Base-by-base conservation (phyloP, 495 filamentous ascomycete species). In the Penicillium crystallinum region DNA sequence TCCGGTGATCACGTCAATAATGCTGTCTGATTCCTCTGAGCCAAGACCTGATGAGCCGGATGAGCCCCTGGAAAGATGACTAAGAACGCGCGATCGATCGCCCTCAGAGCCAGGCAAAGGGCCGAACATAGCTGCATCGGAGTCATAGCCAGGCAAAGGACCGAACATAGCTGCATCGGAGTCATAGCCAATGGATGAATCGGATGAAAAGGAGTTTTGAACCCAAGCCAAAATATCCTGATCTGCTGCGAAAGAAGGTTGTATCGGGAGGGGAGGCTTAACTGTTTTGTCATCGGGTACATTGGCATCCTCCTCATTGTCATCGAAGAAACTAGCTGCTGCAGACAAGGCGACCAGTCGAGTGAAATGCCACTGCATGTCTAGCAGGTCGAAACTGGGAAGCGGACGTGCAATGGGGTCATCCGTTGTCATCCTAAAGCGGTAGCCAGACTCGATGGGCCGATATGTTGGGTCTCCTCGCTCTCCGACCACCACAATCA, bases 291-390 rank as follows among this genome's bases (percentile, higher is more conserved):
- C 15, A 7, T 38, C 34, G 23, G 63, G 37, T 31, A 61, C 38
- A 27, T 17, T n/a, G 5, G 34, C 11, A 1, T 68, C 36, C 12
- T 57, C 27, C 44, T 59, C 46, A 23, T 67, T 47, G 17, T 65
- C 53, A 56, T 69, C 47, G 11, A 35, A 36, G n/a, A 40, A n/a
- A n/a, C 15, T 38, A 10, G 41, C 29, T 11, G 46, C 56, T 3
- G 46, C 46, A 4, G 40, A 58, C 39, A 58, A 42, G 23, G 52
- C 34, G 14, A 52, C 41, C 17, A 56, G 42, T 33, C 45, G 56
- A 6, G 29, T 52, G 18, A 58, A 35, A 30, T 58, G 27, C 56
- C 56, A 58, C 15, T 46, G 35, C 45, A 58, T 50, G 14, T 58
- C 56, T 11, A 58, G 18, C 47, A 58, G 12, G 34, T 53, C 52